Percentiles rank a stretch among this genome's conserved stretches.
Conservation (phyloP, 2,329 filamentous ascomycete species). For the Coniochaeta prunicola region DNA sequence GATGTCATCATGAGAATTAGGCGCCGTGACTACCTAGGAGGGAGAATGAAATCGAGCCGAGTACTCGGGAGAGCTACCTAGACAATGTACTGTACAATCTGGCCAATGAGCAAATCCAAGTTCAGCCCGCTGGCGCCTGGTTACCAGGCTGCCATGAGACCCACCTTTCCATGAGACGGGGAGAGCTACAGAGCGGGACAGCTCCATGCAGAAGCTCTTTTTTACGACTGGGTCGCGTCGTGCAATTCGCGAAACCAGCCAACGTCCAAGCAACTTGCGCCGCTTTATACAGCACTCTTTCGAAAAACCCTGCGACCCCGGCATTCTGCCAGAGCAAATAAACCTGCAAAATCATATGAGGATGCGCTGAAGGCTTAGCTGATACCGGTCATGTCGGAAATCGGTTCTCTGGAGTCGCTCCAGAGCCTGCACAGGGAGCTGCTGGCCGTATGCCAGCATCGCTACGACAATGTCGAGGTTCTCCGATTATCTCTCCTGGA, state of each 20-base stretch:
- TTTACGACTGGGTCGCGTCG: not conserved
- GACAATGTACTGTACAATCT: no score
- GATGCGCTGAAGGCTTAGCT: slow-evolving; percentile 27
- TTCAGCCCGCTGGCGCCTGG: not conserved
- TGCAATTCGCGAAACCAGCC: not conserved
- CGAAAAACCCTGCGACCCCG: not conserved
- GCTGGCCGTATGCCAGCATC: slow-evolving; percentile 64
- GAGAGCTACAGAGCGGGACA: not conserved
- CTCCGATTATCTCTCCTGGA: slow-evolving; percentile 65
- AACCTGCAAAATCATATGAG: not conserved
- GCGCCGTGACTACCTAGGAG: no score
- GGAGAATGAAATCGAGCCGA: no score
- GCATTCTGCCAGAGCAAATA: not conserved
- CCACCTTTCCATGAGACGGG: not conserved
- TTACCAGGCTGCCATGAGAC: slow-evolving; percentile 1
- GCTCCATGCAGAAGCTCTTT: slow-evolving; percentile 2
- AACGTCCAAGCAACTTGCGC: not conserved
- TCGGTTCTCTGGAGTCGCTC: slow-evolving; percentile 67
- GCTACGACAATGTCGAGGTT: slow-evolving; percentile 51
- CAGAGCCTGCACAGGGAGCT: slow-evolving; percentile 84
- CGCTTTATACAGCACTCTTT: not conserved
- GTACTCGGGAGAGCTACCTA: no score
- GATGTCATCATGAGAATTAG: not conserved
- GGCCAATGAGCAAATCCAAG: not conserved
- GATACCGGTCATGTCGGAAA: slow-evolving; percentile 57